Base-by-base conservation (phyloP, 177 flowering plant species). In the Vitis hybrid region DNA sequence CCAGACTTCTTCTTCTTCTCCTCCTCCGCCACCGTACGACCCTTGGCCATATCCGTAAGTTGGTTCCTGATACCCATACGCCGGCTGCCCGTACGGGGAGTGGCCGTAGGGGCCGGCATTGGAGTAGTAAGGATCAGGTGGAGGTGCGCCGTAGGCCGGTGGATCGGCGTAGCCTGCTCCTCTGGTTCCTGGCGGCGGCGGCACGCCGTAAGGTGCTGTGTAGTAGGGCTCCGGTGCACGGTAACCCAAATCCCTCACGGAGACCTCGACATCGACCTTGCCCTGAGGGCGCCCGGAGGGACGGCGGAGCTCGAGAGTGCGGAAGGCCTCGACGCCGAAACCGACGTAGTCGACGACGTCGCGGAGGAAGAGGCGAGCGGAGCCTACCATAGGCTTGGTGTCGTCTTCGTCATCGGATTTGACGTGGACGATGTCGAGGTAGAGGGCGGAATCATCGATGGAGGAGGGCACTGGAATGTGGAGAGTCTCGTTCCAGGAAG, bases 201-300 rank as follows among this genome's bases (percentile, higher is more conserved):
- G 76, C n/a, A 78, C 86, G 0, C 82, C 87, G 50, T 82, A 82
- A 11, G 83, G 80, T 0, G 88, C 80, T 0, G 90, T 81, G 60
- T 72, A 57, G 68, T 85, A 78, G 2, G 85, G 69, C 2, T 75
- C 85, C 17, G 84, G 82, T 48, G 83, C 79, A 35, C 72, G 85
- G 54, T 82, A 80, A 40, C 82, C 72, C 1, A 70, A 61, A 15
- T 87, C 82, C 17, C 83, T 76, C 9, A 91, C 73, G 21, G 27
- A 17, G 11, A 90, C 81, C 30, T 67, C 70, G 27, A 86, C 84
- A 1, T 86, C 87, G 18, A 90, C 2, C 72, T 85, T 90, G 1
- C 97, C 97, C 0, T 92, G 97, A 3, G 95, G 97, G 7, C 97
- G 74, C 50, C 95, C 97, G 6, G 97, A 92, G 1, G 97, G 92